Base-by-base conservation (phyloP, 78 protist genomes). In the Anaeramoeba flamelloides region DNA sequence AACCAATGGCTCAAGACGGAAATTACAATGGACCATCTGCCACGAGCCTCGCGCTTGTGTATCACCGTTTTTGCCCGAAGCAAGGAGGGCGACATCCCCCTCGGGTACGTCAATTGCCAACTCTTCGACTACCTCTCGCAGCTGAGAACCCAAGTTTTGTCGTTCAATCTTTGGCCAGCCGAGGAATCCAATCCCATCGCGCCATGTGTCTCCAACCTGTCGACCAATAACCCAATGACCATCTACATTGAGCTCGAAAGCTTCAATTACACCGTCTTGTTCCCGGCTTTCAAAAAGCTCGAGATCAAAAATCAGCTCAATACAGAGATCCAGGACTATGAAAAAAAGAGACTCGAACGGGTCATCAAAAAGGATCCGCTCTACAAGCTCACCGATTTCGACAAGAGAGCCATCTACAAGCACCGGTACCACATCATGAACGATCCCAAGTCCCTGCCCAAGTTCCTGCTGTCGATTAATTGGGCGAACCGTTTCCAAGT, bases 401-500 rank as follows among this genome's bases (percentile, higher is more conserved):
- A 87, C 64, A 81, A 74, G 37, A 3, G 8, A 32, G 3, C 77
- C 30, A 53, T 87, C 65, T 85, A 79, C 86, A 53, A 22, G 2
- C 30, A 1, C 69, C 80, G 92, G 36, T 3, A 82, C 37, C 22
- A 76, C 64, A 39, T 41, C 38, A 65, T 33, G 40, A 33, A 39
- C 1, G 0, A 81, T 0, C 90, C 90, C 4, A 17, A 53, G 34
- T 82, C 89, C 17, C 88, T 93, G 41, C 89, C 96, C 33, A 87
- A 91, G 83, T 78, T 93, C 34, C 82, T 93, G 64, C 89, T 40
- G 26, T 53, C 91, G 30, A 94, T 92, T 32, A 64, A 40, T 2
- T 93, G 95, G 96, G 41, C 31, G 30, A 37, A 76, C 2, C 84
- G 87, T 1, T 2, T 26, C 0, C 88, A 86, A 4, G 95, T 91